These are phyloP conservation scores for Striga asiatica DNA, from an alignment of 257 asterid genomes.

Conservation along the genomic window DNA sequence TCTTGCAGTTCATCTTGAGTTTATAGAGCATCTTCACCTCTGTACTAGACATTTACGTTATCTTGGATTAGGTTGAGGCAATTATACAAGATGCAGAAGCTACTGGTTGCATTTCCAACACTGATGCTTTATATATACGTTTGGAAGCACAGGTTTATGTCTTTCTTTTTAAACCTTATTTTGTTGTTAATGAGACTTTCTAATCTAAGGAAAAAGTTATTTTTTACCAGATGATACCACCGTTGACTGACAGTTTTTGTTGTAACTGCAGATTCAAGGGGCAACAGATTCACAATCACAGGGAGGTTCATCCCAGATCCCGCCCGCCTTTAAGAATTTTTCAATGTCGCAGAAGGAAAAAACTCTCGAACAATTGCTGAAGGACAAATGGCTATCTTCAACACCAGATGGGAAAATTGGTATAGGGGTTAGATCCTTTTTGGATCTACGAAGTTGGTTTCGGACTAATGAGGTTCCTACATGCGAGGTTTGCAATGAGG, in stretches of 20 bases:
- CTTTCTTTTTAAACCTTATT: not conserved
- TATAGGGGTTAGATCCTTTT: constrained; percentile 77
- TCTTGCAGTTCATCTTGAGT: not conserved
- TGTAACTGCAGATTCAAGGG: constrained; percentile 32
- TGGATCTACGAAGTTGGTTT: constrained; percentile 92
- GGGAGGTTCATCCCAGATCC: constrained; percentile 42
- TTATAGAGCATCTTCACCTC: not conserved
- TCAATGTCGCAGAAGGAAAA: constrained; percentile 74
- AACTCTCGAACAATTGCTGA: constrained; percentile 55
- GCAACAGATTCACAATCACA: constrained; percentile 43
- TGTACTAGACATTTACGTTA: constrained; percentile 3
- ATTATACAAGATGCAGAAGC: constrained; percentile 69
- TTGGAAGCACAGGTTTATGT: constrained; percentile 58
- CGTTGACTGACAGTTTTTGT: constrained; percentile 4
- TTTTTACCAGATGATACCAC: too few species aligned
- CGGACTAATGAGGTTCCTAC: constrained; percentile 62
- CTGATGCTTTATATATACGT: constrained; percentile 47
- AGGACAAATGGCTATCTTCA: constrained; percentile 75
- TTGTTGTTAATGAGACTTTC: not conserved
- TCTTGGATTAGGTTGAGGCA: constrained; percentile 60
- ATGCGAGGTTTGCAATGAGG: constrained; percentile 91
- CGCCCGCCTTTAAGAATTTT: constrained; percentile 66
- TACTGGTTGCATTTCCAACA: constrained; percentile 56
- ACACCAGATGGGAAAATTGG: constrained; percentile 56
- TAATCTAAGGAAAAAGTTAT: not conserved